phyloP scores from a whole-genome alignment of 2,329 filamentous ascomycete genomes.

The Alternaria infectoria region DNA sequence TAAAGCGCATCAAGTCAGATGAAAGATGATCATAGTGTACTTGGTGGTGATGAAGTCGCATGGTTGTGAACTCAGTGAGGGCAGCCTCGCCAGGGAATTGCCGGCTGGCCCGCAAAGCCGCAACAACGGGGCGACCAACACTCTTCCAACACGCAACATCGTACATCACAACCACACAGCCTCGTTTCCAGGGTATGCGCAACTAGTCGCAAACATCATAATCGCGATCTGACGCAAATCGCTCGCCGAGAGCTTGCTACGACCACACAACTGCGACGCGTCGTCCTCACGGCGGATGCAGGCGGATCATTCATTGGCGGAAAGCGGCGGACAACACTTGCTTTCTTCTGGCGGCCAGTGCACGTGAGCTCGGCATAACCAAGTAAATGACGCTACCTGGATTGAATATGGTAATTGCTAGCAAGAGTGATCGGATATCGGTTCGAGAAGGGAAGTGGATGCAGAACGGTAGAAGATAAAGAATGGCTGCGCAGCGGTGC shows the following conservation, averaged over 20 bases:
- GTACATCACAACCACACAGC: not conserved
- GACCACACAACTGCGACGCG: not conserved
- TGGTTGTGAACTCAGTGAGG: not conserved
- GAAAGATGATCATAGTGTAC: too few relatives aligned
- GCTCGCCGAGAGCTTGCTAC: not conserved
- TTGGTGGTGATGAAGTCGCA: not conserved
- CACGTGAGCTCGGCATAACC: conserved; percentile 40
- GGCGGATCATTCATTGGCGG: conserved; percentile 25
- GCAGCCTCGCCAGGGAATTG: not conserved
- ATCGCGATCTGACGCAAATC: not conserved
- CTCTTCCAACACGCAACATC: not conserved
- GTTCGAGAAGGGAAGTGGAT: conserved; percentile 31
- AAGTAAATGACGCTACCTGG: conserved; percentile 24
- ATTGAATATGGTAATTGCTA: conserved; percentile 19
- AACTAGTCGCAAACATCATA: too few relatives aligned
- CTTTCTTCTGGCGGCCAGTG: conserved; percentile 22
- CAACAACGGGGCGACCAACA: not conserved
- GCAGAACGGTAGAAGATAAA: conserved; percentile 25
- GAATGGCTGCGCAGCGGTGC: conserved; percentile 10
- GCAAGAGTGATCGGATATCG: conserved; percentile 25
- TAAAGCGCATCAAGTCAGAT: not conserved
- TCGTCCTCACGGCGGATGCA: conserved; percentile 19
- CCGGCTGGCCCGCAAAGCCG: not conserved
- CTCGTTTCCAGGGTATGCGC: not conserved
- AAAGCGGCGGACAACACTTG: conserved; percentile 22